Conservation (phyloP, 2,329 filamentous ascomycete genomes). For the Trichoderma simmonsii region DNA sequence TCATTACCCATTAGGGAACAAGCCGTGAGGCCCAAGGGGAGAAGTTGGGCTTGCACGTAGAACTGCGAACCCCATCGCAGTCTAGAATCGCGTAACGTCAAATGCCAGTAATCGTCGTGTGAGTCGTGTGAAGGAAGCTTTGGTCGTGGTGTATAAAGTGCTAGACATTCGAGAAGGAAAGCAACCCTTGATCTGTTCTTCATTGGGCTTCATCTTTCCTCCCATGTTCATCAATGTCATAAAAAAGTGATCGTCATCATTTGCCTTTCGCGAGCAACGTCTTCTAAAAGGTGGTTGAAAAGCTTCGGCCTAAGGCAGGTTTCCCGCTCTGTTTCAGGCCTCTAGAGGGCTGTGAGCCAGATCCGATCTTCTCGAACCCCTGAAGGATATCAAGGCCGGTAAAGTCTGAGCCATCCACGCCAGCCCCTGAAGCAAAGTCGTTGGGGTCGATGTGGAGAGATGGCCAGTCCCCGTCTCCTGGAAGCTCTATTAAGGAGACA, state of each 20-base stretch:
- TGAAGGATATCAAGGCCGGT: constrained; percentile 68
- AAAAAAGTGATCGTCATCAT: constrained; percentile 23
- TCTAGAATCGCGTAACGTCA: neutral
- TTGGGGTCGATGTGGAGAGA: constrained; percentile 34
- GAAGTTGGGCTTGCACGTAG: constrained; percentile 21
- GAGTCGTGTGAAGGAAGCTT: constrained; percentile 1
- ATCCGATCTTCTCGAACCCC: constrained; percentile 72
- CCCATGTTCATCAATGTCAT: constrained; percentile 17
- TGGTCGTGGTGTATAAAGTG: neutral
- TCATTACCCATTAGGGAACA: constrained; percentile 30
- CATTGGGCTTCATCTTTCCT: neutral
- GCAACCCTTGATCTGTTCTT: neutral
- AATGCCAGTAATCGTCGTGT: neutral
- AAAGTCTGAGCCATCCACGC: constrained; percentile 53
- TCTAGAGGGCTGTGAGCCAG: constrained; percentile 35
- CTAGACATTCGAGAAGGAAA: neutral
- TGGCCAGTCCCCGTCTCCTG: constrained; percentile 40
- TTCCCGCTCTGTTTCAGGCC: constrained; percentile 24
- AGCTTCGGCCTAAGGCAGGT: constrained; percentile 32
- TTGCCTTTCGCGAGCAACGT: neutral
- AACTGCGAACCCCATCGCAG: neutral
- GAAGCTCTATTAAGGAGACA: constrained; percentile 33
- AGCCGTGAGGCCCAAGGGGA: constrained; percentile 32
- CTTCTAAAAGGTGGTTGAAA: constrained; percentile 32
- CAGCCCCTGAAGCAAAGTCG: constrained; percentile 45